These are phyloP conservation scores for Mallotus japonicus DNA, from an alignment of 441 rosid species.

Conservation along the genomic window DNA sequence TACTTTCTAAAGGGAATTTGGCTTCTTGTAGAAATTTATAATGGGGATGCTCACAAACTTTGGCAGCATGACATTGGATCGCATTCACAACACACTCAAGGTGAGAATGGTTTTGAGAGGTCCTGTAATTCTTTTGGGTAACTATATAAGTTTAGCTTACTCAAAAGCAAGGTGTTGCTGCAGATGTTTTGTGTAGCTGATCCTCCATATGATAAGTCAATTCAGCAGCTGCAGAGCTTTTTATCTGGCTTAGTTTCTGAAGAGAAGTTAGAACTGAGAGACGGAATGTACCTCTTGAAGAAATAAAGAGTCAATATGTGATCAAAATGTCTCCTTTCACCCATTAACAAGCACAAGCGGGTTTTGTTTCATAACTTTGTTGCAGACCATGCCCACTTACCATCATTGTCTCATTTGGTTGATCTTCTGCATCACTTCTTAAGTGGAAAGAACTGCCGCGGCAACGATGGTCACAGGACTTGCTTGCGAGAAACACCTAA, in stretches of 20 bases:
- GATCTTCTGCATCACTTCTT: neutral
- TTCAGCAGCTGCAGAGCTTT: constrained; percentile 92
- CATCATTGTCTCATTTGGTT: neutral
- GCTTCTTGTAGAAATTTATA: constrained; percentile 72
- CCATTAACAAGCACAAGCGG: constrained; percentile 13
- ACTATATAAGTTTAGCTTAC: neutral
- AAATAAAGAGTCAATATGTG: constrained; percentile 39
- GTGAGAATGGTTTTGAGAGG: constrained; percentile 36
- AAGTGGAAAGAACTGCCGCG: neutral
- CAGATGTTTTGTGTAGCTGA: constrained; percentile 94
- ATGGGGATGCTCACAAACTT: constrained; percentile 96
- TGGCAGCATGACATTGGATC: constrained; percentile 80
- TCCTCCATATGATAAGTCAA: constrained; percentile 87
- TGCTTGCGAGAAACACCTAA: neutral
- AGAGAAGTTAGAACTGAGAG: constrained; percentile 84
- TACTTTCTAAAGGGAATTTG: constrained; percentile 26
- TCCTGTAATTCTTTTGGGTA: neutral
- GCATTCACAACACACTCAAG: constrained; percentile 91
- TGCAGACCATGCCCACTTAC: neutral
- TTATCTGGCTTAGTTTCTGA: constrained; percentile 77
- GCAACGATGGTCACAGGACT: neutral
- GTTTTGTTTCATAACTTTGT: neutral
- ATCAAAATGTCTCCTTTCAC: neutral
- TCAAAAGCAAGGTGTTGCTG: constrained; percentile 16
- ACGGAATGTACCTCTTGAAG: constrained; percentile 76